Percentiles rank a stretch among this genome's conserved stretches.
Evolutionary conservation across 2,329 filamentous ascomycete species (phyloP).

Genomic region (Ophiostoma ulmi): DNA sequence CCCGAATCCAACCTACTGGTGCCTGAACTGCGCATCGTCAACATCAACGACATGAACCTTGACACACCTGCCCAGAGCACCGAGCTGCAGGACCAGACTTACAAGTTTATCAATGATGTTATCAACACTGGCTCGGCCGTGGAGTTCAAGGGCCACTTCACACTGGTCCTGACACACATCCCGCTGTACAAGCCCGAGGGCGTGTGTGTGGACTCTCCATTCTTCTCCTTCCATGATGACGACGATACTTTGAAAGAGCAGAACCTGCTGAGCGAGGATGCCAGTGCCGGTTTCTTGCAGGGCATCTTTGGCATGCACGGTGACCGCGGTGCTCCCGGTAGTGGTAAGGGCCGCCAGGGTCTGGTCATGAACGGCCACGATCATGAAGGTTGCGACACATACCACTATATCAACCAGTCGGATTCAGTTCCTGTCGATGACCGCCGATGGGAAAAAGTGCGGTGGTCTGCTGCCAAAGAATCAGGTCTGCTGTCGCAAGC

Average conservation of each 20-base stretch:
- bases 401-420: conserved; percentile 71
- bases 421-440: conserved; percentile 38
- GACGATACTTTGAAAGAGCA: conserved; percentile 78
- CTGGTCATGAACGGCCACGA: conserved; percentile 90
- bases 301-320: conserved; percentile 75
- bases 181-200: conserved; percentile 80
- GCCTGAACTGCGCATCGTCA: conserved; percentile 73
- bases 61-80: conserved; percentile 70
- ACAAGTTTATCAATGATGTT: conserved; percentile 67
- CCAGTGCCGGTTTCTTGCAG: conserved; percentile 71
- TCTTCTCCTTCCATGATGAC: conserved; percentile 69
- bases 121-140: conserved; percentile 60
- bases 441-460: conserved; percentile 46
- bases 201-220: conserved; percentile 76
- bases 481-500: conserved; percentile 37
- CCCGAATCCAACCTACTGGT: conserved; percentile 44
- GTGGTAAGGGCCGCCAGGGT: conserved; percentile 64
- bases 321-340: conserved; percentile 51
- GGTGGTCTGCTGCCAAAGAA: conserved; percentile 46
- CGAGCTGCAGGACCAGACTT: conserved; percentile 68
- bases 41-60: conserved; percentile 90
- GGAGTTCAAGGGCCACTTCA: conserved; percentile 61
- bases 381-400: conserved; percentile 87
- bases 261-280: conserved; percentile 73
- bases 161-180: conserved; percentile 84